Base-by-base conservation (phyloP, 345 rosid genomes). In the Clausena lansium region DNA sequence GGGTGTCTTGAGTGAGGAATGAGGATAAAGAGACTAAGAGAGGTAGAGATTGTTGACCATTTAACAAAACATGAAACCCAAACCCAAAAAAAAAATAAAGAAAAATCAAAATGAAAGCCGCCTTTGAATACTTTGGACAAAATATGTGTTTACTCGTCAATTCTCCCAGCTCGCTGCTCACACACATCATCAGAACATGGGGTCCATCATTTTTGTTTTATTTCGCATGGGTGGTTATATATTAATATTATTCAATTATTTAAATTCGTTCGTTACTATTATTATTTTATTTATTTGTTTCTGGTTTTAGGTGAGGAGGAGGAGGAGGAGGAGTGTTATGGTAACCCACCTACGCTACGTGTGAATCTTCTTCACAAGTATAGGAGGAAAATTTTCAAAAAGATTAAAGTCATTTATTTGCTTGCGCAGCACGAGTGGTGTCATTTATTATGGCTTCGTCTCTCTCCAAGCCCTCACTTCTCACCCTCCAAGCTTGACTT, bases 21-120 rank as follows among this genome's bases (percentile, higher is more conserved):
- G 67, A 81, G 70, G 62, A 24, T 6, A 63, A 33, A 77, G 63
- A 25, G 62, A 24, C 4, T 59, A 33, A 77, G 63, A 25, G 76
- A 66, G 83, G 82, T 63, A 59, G 84, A 86, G 77, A 80, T 84
- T 61, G 83, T 78, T 86, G 92, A 89, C 94, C 76, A 41, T 64
- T 7, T n/a, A n/a, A n/a, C n/a, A n/a, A n/a, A 58, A 62, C 55
- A 3, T 20, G 7, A 22, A 39, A 3, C 28, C 7, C n/a, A n/a
- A n/a, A n/a, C n/a, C n/a, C n/a, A n/a, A n/a, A n/a, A n/a, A n/a
- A n/a, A n/a, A n/a, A n/a, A n/a, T n/a, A n/a, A n/a, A n/a, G n/a
- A 64, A 33, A 41, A 57, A 74, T 25, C 38, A 35, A 39, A n/a
- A 22, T 22, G 3, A 6, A 0, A 62, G 87, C 87, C 85, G 84